Conservation (phyloP, 2,329 filamentous ascomycete genomes). For the Penicillium sp. region DNA sequence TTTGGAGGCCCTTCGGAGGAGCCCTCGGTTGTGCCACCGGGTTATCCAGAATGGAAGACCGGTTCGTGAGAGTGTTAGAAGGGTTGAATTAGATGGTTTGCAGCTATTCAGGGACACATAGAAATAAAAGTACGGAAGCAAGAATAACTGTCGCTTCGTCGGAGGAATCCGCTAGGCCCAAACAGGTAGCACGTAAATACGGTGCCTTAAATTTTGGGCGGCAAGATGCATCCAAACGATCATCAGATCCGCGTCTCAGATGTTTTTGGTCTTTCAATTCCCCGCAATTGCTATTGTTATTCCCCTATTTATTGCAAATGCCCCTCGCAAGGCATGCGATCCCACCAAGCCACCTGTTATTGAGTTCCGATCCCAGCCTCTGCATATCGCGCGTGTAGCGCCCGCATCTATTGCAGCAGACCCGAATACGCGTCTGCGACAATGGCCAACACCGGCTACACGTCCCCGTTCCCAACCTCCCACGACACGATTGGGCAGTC, state of each 20-base stretch:
- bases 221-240: neutral
- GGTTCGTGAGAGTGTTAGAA: neutral
- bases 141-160: neutral
- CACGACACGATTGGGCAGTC: constrained; percentile 45
- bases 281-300: constrained; percentile 21
- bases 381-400: constrained; percentile 1
- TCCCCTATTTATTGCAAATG: neutral
- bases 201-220: constrained; percentile 15
- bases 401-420: constrained; percentile 4
- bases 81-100: no score
- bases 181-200: constrained; percentile 20
- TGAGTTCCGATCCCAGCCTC: neutral
- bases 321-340: neutral
- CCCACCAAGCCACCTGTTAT: neutral
- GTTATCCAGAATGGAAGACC: constrained; percentile 23
- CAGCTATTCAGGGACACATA: neutral
- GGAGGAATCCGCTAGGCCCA: constrained; percentile 10
- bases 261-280: constrained; percentile 2
- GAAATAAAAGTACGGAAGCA: neutral
- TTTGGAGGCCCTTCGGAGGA: constrained; percentile 8
- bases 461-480: constrained; percentile 39
- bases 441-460: constrained; percentile 40
- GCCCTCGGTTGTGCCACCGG: constrained; percentile 21
- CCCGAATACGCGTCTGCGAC: constrained; percentile 17
- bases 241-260: constrained; percentile 1